phyloP scores from a whole-genome alignment of 1,284 basidiomycete species.

The Malassezia pachydermatis region DNA sequence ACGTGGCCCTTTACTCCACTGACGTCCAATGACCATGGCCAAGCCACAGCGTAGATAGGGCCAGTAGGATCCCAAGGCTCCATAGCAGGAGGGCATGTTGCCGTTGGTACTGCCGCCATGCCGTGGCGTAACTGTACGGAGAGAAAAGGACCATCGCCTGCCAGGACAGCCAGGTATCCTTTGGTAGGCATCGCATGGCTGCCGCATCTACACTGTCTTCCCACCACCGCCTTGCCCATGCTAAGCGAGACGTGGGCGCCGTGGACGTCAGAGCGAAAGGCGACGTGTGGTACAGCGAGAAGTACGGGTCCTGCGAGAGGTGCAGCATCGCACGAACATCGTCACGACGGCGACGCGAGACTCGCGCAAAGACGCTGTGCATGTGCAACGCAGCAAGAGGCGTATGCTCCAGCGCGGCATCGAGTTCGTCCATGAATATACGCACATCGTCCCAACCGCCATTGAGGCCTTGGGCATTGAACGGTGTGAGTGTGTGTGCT shows the following conservation, averaged over 20 bases:
- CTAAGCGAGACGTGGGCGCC: too few relatives aligned
- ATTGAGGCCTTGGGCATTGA: conserved; percentile 93
- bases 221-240: too few relatives aligned
- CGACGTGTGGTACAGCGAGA: too few relatives aligned
- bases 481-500: conserved; percentile 93
- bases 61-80: not conserved
- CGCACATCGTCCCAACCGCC: conserved; percentile 95
- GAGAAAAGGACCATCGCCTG: too few relatives aligned
- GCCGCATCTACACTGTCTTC: too few relatives aligned
- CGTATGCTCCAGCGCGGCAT: conserved; percentile 26
- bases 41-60: not conserved
- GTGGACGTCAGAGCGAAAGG: too few relatives aligned
- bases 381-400: conserved; percentile 56
- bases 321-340: conserved; percentile 82
- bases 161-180: too few relatives aligned
- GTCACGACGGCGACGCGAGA: conserved; percentile 67
- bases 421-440: conserved; percentile 67
- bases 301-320: conserved; percentile 87
- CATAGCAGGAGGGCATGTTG: not conserved
- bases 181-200: too few relatives aligned
- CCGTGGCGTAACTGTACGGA: too few relatives aligned
- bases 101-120: too few relatives aligned
- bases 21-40: too few relatives aligned
- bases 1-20: not conserved
- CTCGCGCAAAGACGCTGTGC: too few relatives aligned